Percentiles rank a stretch among this genome's conserved stretches.
Evolutionary conservation across 805 yeast species (phyloP).

Genomic region (Jamesozyma spencerorum): DNA sequence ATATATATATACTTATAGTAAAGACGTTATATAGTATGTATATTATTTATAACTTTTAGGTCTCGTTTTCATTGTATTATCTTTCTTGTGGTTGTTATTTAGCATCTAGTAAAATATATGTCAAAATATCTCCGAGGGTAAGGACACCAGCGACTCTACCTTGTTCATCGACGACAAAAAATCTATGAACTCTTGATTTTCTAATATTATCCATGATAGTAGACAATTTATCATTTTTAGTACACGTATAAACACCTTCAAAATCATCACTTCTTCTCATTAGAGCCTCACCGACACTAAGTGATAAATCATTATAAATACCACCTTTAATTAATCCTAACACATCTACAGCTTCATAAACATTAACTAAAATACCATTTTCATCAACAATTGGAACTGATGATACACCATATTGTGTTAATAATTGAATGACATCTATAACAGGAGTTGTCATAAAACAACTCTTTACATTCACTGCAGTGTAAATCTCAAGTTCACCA

Average conservation of each 20-base stretch:
- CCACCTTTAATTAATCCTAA: constrained; percentile 90
- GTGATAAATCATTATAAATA: constrained; percentile 76
- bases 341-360: constrained; percentile 93
- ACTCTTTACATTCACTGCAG: constrained; percentile 50
- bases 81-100: constrained; percentile 7
- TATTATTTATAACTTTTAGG: too few species aligned
- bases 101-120: constrained; percentile 66
- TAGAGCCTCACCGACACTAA: constrained; percentile 92
- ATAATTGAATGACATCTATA: constrained; percentile 77
- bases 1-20: too few species aligned
- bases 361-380: constrained; percentile 56
- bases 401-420: constrained; percentile 73
- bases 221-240: constrained; percentile 73
- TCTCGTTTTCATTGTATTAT: too few species aligned
- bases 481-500: constrained; percentile 56
- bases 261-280: constrained; percentile 86
- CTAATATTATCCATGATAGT: constrained; percentile 90
- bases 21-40: too few species aligned
- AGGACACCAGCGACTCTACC: constrained; percentile 75
- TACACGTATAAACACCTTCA: constrained; percentile 96
- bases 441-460: constrained; percentile 89
- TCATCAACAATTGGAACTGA: constrained; percentile 91
- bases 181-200: constrained; percentile 80
- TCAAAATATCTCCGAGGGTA: constrained; percentile 82
- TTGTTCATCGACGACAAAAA: constrained; percentile 82